Base-by-base conservation (phyloP, 2,329 filamentous ascomycete genomes). In the Teratosphaeriaceae sp. region DNA sequence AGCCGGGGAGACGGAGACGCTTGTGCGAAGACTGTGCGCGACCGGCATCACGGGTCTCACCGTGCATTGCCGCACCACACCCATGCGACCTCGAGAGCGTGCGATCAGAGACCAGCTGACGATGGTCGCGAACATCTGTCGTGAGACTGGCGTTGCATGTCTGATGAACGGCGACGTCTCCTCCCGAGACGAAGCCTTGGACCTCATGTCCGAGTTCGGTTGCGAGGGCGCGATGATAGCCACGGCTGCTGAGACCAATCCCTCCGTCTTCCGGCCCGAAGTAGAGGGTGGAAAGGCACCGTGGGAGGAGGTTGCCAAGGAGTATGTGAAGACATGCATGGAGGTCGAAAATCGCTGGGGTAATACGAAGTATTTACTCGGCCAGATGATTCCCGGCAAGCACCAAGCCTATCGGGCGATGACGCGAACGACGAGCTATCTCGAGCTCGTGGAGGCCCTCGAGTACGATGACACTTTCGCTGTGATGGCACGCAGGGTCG, bases 201-300 rank as follows among this genome's bases (percentile, higher is more conserved):
- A 71, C 46, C 73, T 98, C 5, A 82, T 88, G 48, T 58, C 76
- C 20, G 84, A 95, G 61, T 96, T 78, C 59, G 83, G 82, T n/a
- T 85, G 85, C 5, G 89, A 97, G 59, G 90, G 89, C 5, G 92
- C 87, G 47, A 98, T 98, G 92, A 97, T 98, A 57, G 92, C 92
- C 8, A 92, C 88, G 2, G 78, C 87, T 3, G 92, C 92, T 1
- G 92, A 98, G 70, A 79, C 82, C 50, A 98, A 98, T 60, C 79
- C 88, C 2, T 94, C 86, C 51, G 89, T 85, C 58, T 98, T 98
- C 71, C 77, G 85, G 29, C 63, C 75, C 1, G 67, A 76, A 27
- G 76, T 73, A 1, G 77, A 86, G 30, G 88, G 88, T 9, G 88
- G 86, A 1, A 60, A 82, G 24, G 75, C 79, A 0, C 71, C 76